Base-by-base conservation (phyloP, 495 filamentous ascomycete species). In the Penicillium longicatenatum region DNA sequence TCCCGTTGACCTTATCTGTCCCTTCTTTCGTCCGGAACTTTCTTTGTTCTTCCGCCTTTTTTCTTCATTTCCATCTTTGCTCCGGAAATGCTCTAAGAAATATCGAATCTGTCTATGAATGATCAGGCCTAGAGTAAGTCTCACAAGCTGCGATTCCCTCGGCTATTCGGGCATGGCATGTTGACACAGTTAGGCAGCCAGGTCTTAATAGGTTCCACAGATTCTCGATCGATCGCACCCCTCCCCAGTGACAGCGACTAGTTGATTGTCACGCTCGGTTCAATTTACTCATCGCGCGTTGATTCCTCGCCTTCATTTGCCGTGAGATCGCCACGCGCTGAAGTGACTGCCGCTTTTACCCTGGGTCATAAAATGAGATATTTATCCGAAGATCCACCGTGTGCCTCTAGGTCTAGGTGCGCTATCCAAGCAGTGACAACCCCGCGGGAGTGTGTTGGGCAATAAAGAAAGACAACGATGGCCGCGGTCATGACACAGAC, bases 291-390 rank as follows among this genome's bases (percentile, higher is more conserved):
- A 21, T 35, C 4, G 16, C 54, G 53, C 41, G 20, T 45, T 52
- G 24, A 35, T 43, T 51, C 29, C 29, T 30, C 49, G 30, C 41
- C 56, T 39, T 21, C 49, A 29, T 24, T 46, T 29, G 33, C 43
- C 49, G 10, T 46, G 19, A 31, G 31, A 57, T 50, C 48, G 41
- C 48, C 55, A 46, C 51, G 37, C 44, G 42, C 54, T 26, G 31
- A 46, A 56, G 49, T 42, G 16, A 41, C 22, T 19, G 35, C 46
- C 54, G 29, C 39, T 26, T 26, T 50, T 39, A 16, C 41, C 57
- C 47, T 51, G 37, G 45, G 66, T 61, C 68, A 63, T 64, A 79
- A 65, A 70, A 79, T 79, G 76, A 69, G 52, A 70, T 51, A 59
- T 60, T 63, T 58, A 74, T 45, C 54, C 46, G 57, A 52, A 51